Conservation (phyloP, 2,329 filamentous ascomycete species). For the Exutisphaerella laricina region DNA sequence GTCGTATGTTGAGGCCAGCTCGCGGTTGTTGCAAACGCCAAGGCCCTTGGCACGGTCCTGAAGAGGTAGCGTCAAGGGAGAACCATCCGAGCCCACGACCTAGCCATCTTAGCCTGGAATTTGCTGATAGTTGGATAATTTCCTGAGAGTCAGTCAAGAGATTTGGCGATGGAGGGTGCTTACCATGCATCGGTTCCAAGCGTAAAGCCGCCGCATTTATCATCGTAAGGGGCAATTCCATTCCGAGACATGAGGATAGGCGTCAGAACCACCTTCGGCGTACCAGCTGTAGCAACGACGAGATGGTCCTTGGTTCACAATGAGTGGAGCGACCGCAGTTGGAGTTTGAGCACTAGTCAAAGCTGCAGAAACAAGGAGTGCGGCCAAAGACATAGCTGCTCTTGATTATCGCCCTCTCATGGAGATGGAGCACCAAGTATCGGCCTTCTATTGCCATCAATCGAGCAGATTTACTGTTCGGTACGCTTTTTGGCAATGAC, state of each 20-base stretch:
- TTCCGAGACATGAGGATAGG: neutral
- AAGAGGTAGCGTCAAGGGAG: neutral
- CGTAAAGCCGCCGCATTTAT: neutral
- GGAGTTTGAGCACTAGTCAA: conserved; percentile 1
- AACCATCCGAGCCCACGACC: neutral
- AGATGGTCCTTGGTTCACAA: neutral
- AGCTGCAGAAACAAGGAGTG: too few relatives aligned
- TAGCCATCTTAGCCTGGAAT: neutral
- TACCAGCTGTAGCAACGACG: neutral
- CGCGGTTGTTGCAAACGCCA: neutral
- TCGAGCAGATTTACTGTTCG: too few relatives aligned
- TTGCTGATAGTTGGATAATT: neutral
- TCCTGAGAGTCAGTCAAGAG: neutral
- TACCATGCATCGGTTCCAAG: neutral
- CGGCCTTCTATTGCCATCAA: too few relatives aligned
- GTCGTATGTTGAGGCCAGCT: neutral
- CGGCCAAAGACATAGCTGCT: too few relatives aligned
- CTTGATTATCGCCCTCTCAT: too few relatives aligned
- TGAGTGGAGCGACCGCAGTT: neutral
- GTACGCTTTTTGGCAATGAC: too few relatives aligned
- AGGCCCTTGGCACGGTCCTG: neutral
- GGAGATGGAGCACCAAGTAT: too few relatives aligned
- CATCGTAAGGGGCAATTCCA: neutral
- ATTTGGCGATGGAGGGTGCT: neutral
- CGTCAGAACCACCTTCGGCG: neutral